Conservation (phyloP, 2,329 filamentous ascomycete species). For the Sclerotinia sclerotiorum region DNA sequence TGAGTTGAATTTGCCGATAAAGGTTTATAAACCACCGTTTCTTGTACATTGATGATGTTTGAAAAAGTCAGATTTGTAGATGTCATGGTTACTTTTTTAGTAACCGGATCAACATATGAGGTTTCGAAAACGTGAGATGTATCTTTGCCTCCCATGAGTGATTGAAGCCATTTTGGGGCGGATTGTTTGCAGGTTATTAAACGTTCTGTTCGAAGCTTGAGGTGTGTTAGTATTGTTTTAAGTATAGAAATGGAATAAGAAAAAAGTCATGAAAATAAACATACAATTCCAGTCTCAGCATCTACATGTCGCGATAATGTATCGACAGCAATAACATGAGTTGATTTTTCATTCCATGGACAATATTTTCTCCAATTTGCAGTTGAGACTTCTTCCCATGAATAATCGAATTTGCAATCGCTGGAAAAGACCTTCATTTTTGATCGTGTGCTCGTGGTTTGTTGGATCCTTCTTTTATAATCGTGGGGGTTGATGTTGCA, state of each 20-base stretch:
- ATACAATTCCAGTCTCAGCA: conserved; percentile 63
- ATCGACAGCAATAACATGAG: conserved; percentile 93
- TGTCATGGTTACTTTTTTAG: conserved; percentile 92
- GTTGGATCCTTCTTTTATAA: conserved; percentile 5
- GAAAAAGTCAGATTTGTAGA: conserved; percentile 92
- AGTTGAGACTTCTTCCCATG: conserved; percentile 96
- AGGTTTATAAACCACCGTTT: conserved; percentile 86
- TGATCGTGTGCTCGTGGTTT: conserved; percentile 32
- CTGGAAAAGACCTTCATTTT: conserved; percentile 96
- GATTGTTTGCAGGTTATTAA: conserved; percentile 62
- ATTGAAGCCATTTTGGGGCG: conserved; percentile 78
- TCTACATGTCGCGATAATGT: conserved; percentile 75
- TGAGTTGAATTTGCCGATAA: conserved; percentile 60
- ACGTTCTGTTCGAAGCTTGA: conserved; percentile 65
- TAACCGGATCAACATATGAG: conserved; percentile 83
- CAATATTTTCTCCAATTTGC: conserved; percentile 99
- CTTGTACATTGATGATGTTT: conserved; percentile 86
- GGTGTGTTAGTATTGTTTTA: conserved; percentile 20
- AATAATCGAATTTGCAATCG: conserved; percentile 89
- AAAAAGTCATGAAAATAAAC: conserved; percentile 34
- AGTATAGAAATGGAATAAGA: background rate
- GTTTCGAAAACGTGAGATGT: conserved; percentile 92
- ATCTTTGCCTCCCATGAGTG: conserved; percentile 75
- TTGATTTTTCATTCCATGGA: conserved; percentile 98
- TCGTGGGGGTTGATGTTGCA: conserved; percentile 7